Evolutionary conservation across 805 yeast genomes (phyloP).

Genomic region (Scheffersomyces stipitis): DNA sequence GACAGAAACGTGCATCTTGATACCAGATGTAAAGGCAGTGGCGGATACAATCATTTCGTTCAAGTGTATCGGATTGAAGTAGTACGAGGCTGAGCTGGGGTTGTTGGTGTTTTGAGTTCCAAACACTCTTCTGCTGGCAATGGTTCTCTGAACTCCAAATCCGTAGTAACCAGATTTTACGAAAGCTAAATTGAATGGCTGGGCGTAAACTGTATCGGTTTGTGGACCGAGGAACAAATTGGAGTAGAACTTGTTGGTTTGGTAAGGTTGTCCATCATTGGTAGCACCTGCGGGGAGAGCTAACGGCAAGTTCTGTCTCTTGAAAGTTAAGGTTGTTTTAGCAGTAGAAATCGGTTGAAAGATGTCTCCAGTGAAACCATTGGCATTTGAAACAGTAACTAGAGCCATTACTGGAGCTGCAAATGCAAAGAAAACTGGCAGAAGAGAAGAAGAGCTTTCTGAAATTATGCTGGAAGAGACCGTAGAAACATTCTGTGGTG

Average conservation of each 20-base stretch:
- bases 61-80: not conserved
- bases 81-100: conserved; percentile 3
- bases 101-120: conserved; percentile 3
- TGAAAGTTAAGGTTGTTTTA: not conserved
- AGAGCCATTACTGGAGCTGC: not conserved
- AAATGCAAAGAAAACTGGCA: no score
- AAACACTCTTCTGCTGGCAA: conserved; percentile 3
- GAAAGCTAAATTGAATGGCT: conserved; percentile 12
- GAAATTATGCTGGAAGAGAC: no score
- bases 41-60: not conserved
- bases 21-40: not conserved
- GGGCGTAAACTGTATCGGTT: conserved; percentile 6
- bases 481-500: no score
- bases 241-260: conserved; percentile 16
- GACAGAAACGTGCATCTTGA: conserved; percentile 2
- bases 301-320: not conserved
- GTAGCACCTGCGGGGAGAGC: not conserved
- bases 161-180: conserved; percentile 6
- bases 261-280: not conserved
- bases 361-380: conserved; percentile 3
- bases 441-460: no score
- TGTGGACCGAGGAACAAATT: conserved; percentile 12
- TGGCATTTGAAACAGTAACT: conserved; percentile 1
- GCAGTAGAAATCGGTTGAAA: conserved; percentile 2
- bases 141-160: conserved; percentile 10